Evolutionary conservation across 208 protist species (phyloP), one percentile per base, ranked within the genome.

Genomic region (Leishmania braziliensis): DNA sequence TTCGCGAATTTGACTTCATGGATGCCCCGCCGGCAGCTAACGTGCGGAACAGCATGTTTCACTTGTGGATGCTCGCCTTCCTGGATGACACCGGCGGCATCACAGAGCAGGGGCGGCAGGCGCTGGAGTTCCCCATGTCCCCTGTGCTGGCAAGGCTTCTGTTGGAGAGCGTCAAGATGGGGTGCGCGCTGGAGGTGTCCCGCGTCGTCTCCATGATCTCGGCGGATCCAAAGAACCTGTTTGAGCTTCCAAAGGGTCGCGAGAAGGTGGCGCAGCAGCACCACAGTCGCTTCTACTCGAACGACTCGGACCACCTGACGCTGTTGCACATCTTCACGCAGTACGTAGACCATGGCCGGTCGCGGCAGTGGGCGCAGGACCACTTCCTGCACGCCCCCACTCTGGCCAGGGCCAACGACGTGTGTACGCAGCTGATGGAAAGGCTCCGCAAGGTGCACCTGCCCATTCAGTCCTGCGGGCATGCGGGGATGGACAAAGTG

Each of bases 1-100:
- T 99, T 5, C 82, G 98, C 43, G 86, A 99, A n/a, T 99, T 99
- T 86, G 96, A 99, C 83, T 99, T 99, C 82, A 99, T 99, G 98
- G 99, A 99, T 84, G 96, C 97, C n/a, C 99, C 99, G 18, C 98
- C 98, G 72, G 75, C 94, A 60, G 97, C 99, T 20, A 99, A 98
- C 76, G 93, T 99, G 60, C 84, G 95, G 36, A 96, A 95, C 77
- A 98, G 97, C 72, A 97, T 99, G 95, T 98, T 98, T 85, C 97
- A 96, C 51, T 94, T 99, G n/a, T 99, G 99, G 99, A 82, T 99
- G 43, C 87, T 99, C 10, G 98, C 99, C 36, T 98, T 99, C 43
- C 90, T 99, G 1, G 97, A 99, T 86, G 94, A 99, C 82, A 80
- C 86, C 2, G 99, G 99, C 29, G 71, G 75, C 51, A 95, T 99